These are phyloP conservation scores for Nasturtium officinale DNA, from an alignment of 345 rosid species.

Conservation along the genomic window DNA sequence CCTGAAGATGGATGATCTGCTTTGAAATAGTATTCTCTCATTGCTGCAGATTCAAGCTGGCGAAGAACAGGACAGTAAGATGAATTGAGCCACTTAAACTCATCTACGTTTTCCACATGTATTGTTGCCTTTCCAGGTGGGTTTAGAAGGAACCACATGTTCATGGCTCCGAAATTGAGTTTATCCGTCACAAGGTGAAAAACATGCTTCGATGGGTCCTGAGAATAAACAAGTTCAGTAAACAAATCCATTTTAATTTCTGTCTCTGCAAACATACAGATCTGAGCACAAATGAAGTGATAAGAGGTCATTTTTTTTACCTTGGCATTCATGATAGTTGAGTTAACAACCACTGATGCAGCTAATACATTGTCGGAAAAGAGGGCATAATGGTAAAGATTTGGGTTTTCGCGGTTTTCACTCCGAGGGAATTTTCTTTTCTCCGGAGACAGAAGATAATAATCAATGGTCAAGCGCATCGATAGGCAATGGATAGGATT, in stretches of 20 bases:
- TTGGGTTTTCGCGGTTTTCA: constrained; percentile 86
- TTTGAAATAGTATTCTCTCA: constrained; percentile 98
- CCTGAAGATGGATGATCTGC: constrained; percentile 92
- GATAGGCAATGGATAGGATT: constrained; percentile 96
- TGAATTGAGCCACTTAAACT: constrained; percentile 97
- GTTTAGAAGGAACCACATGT: constrained; percentile 96
- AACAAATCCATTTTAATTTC: neutral
- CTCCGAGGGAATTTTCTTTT: constrained; percentile 85
- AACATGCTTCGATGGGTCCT: constrained; percentile 97
- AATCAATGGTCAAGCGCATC: constrained; percentile 93
- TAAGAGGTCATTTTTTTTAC: constrained; percentile 45
- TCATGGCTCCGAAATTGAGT: constrained; percentile 97
- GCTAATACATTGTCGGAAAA: constrained; percentile 99
- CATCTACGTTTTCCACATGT: constrained; percentile 97
- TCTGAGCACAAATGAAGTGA: neutral
- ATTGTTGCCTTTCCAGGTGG: constrained; percentile 95
- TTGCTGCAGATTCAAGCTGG: constrained; percentile 89
- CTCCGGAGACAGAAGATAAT: constrained; percentile 84
- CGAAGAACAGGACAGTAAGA: constrained; percentile 96
- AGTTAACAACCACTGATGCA: constrained; percentile 99
- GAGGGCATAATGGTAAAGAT: constrained; percentile 91
- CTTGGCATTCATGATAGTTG: constrained; percentile 91
- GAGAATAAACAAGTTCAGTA: constrained; percentile 23
- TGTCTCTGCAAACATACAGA: neutral
- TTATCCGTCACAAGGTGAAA: constrained; percentile 96